These are phyloP conservation scores for Ceratocystis diversiconidia DNA, from an alignment of 2,329 filamentous ascomycete species.

Conservation along the genomic window DNA sequence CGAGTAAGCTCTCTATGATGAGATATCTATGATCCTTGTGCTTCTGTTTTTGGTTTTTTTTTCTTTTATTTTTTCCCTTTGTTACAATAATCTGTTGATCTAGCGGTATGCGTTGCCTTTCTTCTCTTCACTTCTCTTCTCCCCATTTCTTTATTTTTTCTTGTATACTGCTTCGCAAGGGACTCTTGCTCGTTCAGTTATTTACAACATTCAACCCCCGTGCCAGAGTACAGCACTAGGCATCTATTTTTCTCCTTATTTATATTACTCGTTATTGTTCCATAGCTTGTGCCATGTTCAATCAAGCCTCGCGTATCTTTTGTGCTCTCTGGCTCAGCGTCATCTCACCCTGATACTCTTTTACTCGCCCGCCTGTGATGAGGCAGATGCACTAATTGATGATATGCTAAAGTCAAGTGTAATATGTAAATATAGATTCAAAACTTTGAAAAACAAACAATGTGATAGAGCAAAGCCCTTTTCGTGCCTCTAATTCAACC, in stretches of 20 bases:
- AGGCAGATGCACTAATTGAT: too few relatives aligned
- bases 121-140: background rate
- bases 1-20: constrained; percentile 86
- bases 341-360: background rate
- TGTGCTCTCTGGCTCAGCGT: background rate
- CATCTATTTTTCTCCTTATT: constrained; percentile 7
- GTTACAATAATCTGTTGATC: background rate
- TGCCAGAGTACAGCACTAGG: background rate
- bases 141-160: constrained; percentile 5
- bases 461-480: background rate
- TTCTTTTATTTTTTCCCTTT: background rate
- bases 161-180: constrained; percentile 11
- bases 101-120: background rate
- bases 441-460: background rate
- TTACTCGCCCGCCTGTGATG: too few relatives aligned
- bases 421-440: background rate
- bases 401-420: background rate
- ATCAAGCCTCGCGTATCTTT: background rate
- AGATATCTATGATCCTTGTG: background rate
- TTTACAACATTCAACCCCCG: background rate
- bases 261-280: constrained; percentile 4
- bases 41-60: constrained; percentile 1
- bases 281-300: constrained; percentile 8
- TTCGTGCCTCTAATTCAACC: background rate
- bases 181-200: constrained; percentile 4